These are phyloP conservation scores for Achaetomium macrosporum DNA, from an alignment of 2,329 filamentous ascomycete genomes.

Conservation along the genomic window DNA sequence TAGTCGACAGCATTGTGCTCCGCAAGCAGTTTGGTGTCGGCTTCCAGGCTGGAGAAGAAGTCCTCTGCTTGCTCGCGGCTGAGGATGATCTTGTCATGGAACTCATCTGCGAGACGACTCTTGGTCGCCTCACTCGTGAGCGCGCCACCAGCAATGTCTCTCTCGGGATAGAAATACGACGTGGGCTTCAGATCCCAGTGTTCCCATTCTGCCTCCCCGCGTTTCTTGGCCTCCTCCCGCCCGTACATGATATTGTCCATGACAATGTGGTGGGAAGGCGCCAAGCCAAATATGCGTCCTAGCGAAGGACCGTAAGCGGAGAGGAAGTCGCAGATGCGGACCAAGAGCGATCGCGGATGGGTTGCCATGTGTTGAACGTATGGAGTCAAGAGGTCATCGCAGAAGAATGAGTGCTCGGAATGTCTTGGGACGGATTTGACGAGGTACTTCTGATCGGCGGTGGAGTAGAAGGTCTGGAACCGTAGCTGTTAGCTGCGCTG, in stretches of 20 bases:
- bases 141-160: constrained; percentile 60
- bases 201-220: constrained; percentile 49
- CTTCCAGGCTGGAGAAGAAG: constrained; percentile 49
- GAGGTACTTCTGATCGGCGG: constrained; percentile 59
- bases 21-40: constrained; percentile 59
- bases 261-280: constrained; percentile 66
- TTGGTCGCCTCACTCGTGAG: constrained; percentile 61
- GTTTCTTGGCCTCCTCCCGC: constrained; percentile 38
- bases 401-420: constrained; percentile 67
- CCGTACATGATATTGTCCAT: constrained; percentile 72
- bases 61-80: constrained; percentile 47
- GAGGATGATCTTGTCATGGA: constrained; percentile 59
- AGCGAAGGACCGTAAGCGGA: constrained; percentile 50
- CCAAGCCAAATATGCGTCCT: constrained; percentile 52
- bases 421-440: constrained; percentile 65
- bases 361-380: constrained; percentile 59
- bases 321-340: constrained; percentile 67
- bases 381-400: constrained; percentile 56
- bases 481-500: background rate
- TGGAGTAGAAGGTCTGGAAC: constrained; percentile 61
- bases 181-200: constrained; percentile 69
- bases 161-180: constrained; percentile 69
- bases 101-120: constrained; percentile 60
- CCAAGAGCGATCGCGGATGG: constrained; percentile 56
- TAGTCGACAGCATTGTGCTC: constrained; percentile 66